Percentiles rank a stretch among this genome's conserved stretches.
Evolutionary conservation across 306 rosid genomes (phyloP).

Genomic region (Rosa chinensis): DNA sequence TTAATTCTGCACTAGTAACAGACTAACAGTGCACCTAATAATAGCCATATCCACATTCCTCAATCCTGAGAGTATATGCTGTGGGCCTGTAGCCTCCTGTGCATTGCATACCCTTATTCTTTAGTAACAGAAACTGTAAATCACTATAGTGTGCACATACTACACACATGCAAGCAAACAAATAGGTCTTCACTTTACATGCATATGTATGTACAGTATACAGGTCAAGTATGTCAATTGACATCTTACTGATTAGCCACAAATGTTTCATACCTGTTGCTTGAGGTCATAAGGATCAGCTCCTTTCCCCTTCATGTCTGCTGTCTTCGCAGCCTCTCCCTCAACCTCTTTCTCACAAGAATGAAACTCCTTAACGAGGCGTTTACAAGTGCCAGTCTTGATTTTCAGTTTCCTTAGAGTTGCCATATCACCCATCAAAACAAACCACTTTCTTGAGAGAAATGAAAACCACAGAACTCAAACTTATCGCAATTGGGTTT

Average conservation of each 20-base stretch:
- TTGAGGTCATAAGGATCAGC: slow-evolving; percentile 86
- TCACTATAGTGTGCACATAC: background rate
- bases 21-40: too few relatives aligned
- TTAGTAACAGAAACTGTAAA: background rate
- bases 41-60: background rate
- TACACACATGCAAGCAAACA: background rate
- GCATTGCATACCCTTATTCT: background rate
- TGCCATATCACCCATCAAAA: slow-evolving; percentile 47
- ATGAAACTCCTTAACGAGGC: slow-evolving; percentile 73
- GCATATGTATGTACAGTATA: too few relatives aligned
- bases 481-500: too few relatives aligned
- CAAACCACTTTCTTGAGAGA: background rate
- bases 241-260: background rate
- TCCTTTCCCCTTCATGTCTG: slow-evolving; percentile 80
- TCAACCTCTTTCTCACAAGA: slow-evolving; percentile 83
- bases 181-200: background rate
- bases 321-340: slow-evolving; percentile 85
- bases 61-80: background rate
- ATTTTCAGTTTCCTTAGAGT: slow-evolving; percentile 61
- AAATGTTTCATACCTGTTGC: slow-evolving; percentile 59
- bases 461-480: too few relatives aligned
- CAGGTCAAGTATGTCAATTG: background rate
- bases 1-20: too few relatives aligned
- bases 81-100: background rate
- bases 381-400: slow-evolving; percentile 80